These are phyloP conservation scores for Mucor plumbeus DNA, from an alignment of 371 early-diverging fungal genomes.

Conservation along the genomic window DNA sequence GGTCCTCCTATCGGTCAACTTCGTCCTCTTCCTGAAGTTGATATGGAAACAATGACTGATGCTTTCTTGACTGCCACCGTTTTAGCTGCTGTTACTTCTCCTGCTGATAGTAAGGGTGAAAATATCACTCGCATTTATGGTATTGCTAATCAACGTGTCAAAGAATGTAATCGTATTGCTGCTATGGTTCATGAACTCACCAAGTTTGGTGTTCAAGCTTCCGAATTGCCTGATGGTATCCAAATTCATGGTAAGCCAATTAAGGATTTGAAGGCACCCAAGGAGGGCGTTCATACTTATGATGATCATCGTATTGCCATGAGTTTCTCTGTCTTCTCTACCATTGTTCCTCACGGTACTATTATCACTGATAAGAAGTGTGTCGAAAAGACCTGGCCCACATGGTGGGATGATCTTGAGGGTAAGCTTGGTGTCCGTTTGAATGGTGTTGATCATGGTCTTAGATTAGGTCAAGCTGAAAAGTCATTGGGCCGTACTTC, in stretches of 20 bases:
- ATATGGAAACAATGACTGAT: constrained; percentile 99
- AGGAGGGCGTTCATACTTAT: constrained; percentile 85
- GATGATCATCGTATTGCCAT: constrained; percentile 98
- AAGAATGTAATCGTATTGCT: constrained; percentile 97
- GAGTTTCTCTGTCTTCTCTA: constrained; percentile 90
- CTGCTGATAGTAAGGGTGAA: constrained; percentile 50
- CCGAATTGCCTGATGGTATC: constrained; percentile 91
- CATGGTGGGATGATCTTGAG: constrained; percentile 96
- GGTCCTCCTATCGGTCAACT: constrained; percentile 83
- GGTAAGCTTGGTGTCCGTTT: constrained; percentile 74
- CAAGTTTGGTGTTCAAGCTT: constrained; percentile 85
- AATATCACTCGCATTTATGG: constrained; percentile 87
- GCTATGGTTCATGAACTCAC: constrained; percentile 95
- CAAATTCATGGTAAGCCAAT: constrained; percentile 78
- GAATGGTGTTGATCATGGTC: constrained; percentile 75
- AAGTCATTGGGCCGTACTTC: constrained; percentile 33
- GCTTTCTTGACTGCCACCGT: constrained; percentile 96
- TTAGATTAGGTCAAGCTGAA: constrained; percentile 43
- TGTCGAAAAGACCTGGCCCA: constrained; percentile 98
- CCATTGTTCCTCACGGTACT: constrained; percentile 75
- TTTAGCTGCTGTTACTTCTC: constrained; percentile 85
- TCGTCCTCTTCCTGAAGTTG: constrained; percentile 78
- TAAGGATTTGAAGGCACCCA: constrained; percentile 60
- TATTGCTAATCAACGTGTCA: constrained; percentile 97
- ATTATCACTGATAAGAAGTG: constrained; percentile 92